Evolutionary conservation across 2,329 filamentous ascomycete genomes (phyloP), one percentile per base, ranked within the genome.

Genomic region (Stagonosporopsis chrysanthemi): DNA sequence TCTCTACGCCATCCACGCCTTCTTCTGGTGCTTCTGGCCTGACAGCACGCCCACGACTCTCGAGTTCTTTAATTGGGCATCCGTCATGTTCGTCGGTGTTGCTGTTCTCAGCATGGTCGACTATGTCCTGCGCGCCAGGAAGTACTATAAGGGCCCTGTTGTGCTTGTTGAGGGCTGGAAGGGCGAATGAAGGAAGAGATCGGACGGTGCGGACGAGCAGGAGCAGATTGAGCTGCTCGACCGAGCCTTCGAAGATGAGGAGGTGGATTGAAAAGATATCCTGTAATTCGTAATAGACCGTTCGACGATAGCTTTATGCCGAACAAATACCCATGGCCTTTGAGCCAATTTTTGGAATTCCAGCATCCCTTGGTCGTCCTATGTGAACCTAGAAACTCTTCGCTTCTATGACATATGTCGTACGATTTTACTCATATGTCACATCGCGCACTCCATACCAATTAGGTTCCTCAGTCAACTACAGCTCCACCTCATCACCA

Each of bases 1-100:
- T 7, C 45, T 75, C 9, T 80, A 77, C 50, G 60, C 69, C 3
- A 53, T 61, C 3, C 75, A 75, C 52, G 71, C 73, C 5, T 77
- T 79, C 57, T 78, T 80, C 59, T 79, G 76, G 75, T 72, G 71
- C 29, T 78, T 78, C 62, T 79, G 75, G 75, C 78, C 77, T 3
- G 63, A 70, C 28, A 58, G 61, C 4, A 72, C 69, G 7, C 70
- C 70, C 14, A 63, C 69, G 11, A 63, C 58, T 14, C 31, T 61
- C 22, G 63, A 62, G 2, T 61, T 61, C 2, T 75, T 77, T 57
- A 76, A 77, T 44, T 77, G 73, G 73, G 69, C 73, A 6, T 63
- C 69, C 1, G 74, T 77, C 38, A 74, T 77, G 66, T 77, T 75
- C 43, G 63, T 66, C 1, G 71, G 61, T 17, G 68, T 74, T 12